Percentiles rank a stretch among this genome's conserved stretches.
Evolutionary conservation across 164 flowering plant genomes (phyloP).

Genomic region (Santalum album): DNA sequence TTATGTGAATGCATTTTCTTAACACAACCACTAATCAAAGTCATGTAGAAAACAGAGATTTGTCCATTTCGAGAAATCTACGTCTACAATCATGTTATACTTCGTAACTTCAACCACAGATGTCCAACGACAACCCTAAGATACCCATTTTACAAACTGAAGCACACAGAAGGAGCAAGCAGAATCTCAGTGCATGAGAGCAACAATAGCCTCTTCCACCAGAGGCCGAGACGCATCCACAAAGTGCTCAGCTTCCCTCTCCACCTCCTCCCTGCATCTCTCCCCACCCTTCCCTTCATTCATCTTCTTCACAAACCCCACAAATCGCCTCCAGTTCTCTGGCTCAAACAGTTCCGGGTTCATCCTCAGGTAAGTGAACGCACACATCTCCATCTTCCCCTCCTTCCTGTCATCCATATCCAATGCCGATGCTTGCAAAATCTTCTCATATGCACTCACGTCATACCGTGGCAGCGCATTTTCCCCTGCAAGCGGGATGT

Average conservation of each 20-base stretch:
- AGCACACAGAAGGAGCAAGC: no score
- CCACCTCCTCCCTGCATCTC: conserved; percentile 61
- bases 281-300: conserved; percentile 37
- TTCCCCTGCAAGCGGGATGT: conserved; percentile 89
- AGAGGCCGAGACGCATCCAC: conserved; percentile 62
- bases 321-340: conserved; percentile 80
- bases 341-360: conserved; percentile 59
- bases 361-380: conserved; percentile 91
- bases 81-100: no score
- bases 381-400: conserved; percentile 58
- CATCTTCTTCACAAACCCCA: conserved; percentile 77
- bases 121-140: no score
- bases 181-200: conserved; percentile 51
- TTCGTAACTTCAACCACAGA: no score
- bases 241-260: conserved; percentile 74
- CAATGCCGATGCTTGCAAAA: conserved; percentile 39
- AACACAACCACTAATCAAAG: no score
- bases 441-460: conserved; percentile 67
- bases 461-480: conserved; percentile 88
- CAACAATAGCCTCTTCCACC: conserved; percentile 69
- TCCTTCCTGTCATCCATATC: conserved; percentile 23
- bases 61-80: no score
- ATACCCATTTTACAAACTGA: no score
- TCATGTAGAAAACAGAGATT: no score
- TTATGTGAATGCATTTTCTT: no score